Base-by-base conservation (phyloP, 768 basidiomycete species). In the Amanita brunnescens region DNA sequence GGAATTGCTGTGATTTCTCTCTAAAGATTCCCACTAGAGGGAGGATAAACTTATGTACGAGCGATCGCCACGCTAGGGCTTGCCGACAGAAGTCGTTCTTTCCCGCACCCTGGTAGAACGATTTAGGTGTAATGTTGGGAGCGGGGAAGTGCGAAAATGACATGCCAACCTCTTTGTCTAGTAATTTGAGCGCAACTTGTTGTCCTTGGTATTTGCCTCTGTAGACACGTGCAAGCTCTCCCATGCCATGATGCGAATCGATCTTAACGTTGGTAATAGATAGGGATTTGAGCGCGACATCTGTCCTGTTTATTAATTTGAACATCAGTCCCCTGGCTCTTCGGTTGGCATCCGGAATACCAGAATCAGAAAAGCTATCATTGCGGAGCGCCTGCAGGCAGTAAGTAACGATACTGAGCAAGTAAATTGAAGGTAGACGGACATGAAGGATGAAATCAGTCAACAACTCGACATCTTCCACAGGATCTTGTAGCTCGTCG, bases 391-490 rank as follows among this genome's bases (percentile, higher is more conserved):
- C 18, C 38, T 40, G 4, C 9, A n/a, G 4, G n/a, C 10, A 21
- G 18, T 10, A 40, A 40, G n/a, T 10, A 23, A 12, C 20, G 2
- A 3, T 10, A 18, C 13, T 10, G 9, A 20, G 3, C 18, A 18
- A 46, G n/a, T 20, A 2, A 23, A 34, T 30, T 13, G 9, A 14
- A 47, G 23, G 32, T 29, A 8, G 3, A 47, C 33, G 20, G 9
- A 34, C 45, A 23, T 34, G 4, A 10, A 47, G 32, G 9, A 47
- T 47, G 45, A 47, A 47, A 47, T 47, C 45, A 10, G 34, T n/a
- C 18, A 47, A 8, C 9, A 20, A 18, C 32, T 47, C 45, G 18
- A 34, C n/a, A n/a, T n/a, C n/a, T n/a, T n/a, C n/a, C n/a, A n/a
- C n/a, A n/a, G n/a, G n/a, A n/a, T n/a, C n/a, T n/a, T n/a, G n/a